These are phyloP conservation scores for Penicillium sp. DNA, from an alignment of 2,329 filamentous ascomycete genomes.

Conservation along the genomic window DNA sequence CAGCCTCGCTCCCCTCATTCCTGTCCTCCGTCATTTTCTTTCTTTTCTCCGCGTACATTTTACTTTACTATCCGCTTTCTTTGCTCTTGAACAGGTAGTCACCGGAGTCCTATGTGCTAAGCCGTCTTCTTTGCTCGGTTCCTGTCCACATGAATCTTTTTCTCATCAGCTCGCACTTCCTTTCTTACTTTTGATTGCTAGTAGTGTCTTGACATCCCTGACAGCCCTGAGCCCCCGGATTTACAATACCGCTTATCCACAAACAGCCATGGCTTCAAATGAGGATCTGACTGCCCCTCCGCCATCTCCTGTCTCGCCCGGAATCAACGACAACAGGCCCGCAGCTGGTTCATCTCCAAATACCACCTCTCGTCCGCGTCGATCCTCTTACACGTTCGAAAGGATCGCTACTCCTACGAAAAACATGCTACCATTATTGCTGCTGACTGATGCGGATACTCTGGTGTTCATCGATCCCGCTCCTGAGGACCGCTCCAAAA, in stretches of 20 bases:
- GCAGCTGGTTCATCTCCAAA: neutral
- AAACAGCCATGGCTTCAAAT: neutral
- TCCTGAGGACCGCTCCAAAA: constrained; percentile 24
- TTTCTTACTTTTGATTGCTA: neutral
- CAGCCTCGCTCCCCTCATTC: neutral
- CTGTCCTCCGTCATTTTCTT: neutral
- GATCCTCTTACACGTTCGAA: neutral
- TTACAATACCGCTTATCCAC: neutral
- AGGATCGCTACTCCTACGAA: neutral
- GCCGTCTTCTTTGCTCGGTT: neutral
- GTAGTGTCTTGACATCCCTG: neutral
- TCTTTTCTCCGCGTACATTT: neutral
- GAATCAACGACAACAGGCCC: neutral
- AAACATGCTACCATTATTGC: constrained; percentile 23
- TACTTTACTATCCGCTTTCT: neutral
- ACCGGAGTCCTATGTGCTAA: neutral
- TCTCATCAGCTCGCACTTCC: neutral
- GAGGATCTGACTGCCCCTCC: neutral
- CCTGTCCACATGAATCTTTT: neutral
- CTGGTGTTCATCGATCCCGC: constrained; percentile 43
- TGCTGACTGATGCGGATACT: constrained; percentile 40
- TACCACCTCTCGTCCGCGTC: neutral
- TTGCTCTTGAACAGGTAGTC: neutral
- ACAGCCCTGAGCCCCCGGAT: neutral
- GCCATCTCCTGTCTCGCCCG: neutral